phyloP scores from a whole-genome alignment of 768 basidiomycete genomes.

The Podaxis rugospora region DNA sequence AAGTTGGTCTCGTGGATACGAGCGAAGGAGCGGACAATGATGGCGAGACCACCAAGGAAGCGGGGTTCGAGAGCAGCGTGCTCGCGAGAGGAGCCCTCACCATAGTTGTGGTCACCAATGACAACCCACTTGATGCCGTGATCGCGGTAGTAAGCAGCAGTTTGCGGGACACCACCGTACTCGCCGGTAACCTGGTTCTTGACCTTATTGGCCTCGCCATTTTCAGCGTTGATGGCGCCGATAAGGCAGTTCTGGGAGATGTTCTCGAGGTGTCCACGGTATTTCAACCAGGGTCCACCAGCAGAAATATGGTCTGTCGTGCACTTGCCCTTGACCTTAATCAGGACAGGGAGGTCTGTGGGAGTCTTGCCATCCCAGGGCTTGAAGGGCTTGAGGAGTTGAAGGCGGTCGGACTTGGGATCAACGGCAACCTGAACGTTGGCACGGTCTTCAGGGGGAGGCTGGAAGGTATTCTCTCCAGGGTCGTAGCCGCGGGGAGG shows the following conservation, averaged over 20 bases:
- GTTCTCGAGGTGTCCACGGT: slow-evolving; percentile 98
- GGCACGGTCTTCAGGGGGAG: slow-evolving; percentile 83
- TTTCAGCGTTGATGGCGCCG: slow-evolving; percentile 94
- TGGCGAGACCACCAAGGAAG: slow-evolving; percentile 91
- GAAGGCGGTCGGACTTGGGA: slow-evolving; percentile 84
- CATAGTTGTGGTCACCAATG: slow-evolving; percentile 93
- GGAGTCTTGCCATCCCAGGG: slow-evolving; percentile 95
- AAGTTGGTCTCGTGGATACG: slow-evolving; percentile 98
- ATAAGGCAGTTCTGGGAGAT: slow-evolving; percentile 99
- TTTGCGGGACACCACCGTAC: slow-evolving; percentile 80
- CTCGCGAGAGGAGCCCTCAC: slow-evolving; percentile 97
- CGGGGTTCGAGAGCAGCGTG: slow-evolving; percentile 96
- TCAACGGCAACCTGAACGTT: slow-evolving; percentile 82
- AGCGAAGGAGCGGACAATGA: slow-evolving; percentile 95
- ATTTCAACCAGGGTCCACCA: slow-evolving; percentile 99
- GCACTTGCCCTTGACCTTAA: slow-evolving; percentile 99
- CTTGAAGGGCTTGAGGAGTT: slow-evolving; percentile 84
- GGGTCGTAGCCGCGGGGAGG: slow-evolving; percentile 96
- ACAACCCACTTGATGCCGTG: slow-evolving; percentile 95
- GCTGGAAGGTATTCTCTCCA: slow-evolving; percentile 95
- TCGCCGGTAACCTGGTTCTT: slow-evolving; percentile 88
- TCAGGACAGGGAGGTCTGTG: slow-evolving; percentile 83
- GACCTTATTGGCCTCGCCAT: slow-evolving; percentile 94
- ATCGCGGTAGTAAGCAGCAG: slow-evolving; percentile 86
- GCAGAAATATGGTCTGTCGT: slow-evolving; percentile 97